These are phyloP conservation scores for Eucalyptus curtisii DNA, from an alignment of 345 rosid species.

Conservation along the genomic window DNA sequence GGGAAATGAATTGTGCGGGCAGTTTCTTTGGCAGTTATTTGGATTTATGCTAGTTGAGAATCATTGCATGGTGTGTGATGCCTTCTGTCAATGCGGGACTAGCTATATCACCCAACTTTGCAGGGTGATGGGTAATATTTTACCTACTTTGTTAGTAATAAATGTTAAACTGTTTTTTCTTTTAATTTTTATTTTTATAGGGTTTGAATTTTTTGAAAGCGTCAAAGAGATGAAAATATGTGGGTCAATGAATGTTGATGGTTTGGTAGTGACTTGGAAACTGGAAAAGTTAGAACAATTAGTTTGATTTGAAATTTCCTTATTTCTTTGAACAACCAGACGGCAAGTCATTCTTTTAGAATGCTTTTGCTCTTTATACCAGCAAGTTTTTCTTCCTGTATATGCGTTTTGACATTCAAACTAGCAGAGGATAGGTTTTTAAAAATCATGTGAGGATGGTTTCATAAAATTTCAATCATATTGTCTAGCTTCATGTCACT, in stretches of 20 bases:
- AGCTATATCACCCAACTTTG: background rate
- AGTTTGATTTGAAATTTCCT: background rate
- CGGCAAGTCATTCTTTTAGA: background rate
- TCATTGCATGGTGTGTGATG: background rate
- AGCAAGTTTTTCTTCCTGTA: background rate
- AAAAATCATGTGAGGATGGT: background rate
- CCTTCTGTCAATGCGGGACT: background rate
- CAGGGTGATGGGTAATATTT: background rate
- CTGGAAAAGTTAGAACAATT: background rate
- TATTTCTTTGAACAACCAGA: background rate
- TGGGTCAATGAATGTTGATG: background rate
- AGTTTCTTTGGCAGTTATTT: background rate
- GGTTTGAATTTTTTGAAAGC: background rate
- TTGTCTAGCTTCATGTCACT: background rate
- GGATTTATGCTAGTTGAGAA: background rate
- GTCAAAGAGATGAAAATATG: background rate
- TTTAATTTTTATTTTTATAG: background rate
- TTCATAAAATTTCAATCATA: background rate
- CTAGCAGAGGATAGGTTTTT: background rate
- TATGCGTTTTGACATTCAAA: background rate
- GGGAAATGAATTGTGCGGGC: background rate
- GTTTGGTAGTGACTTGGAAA: background rate
- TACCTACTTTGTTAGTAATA: background rate
- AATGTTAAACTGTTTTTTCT: background rate
- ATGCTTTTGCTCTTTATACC: background rate